Percentiles rank a stretch among this genome's conserved stretches.
phyloP scores from a whole-genome alignment of 2,329 filamentous ascomycete genomes.

The Trichoderma atroviride region DNA sequence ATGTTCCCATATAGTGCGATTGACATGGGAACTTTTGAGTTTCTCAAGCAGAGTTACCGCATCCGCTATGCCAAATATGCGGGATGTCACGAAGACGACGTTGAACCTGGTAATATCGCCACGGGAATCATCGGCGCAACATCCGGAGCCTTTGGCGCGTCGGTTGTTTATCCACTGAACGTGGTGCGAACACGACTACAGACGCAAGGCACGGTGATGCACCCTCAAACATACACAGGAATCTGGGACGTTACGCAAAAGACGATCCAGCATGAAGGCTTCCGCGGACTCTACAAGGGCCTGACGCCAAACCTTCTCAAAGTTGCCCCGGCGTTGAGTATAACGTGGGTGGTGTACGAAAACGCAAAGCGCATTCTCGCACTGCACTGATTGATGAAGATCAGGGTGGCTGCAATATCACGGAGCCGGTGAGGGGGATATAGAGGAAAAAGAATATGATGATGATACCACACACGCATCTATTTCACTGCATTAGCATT shows the following conservation, averaged over 20 bases:
- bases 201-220: conserved; percentile 90
- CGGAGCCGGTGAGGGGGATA: not conserved
- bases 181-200: conserved; percentile 89
- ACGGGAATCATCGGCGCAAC: conserved; percentile 89
- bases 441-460: conserved; percentile 22
- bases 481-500: conserved; percentile 25
- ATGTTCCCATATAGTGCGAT: conserved; percentile 99
- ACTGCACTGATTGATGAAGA: conserved; percentile 43
- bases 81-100: conserved; percentile 80
- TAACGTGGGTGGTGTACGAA: conserved; percentile 92
- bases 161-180: conserved; percentile 94
- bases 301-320: conserved; percentile 94
- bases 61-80: conserved; percentile 68
- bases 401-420: not conserved
- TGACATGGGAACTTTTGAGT: conserved; percentile 93
- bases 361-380: conserved; percentile 76
- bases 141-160: conserved; percentile 88
- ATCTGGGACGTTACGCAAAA: conserved; percentile 86
- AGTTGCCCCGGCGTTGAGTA: conserved; percentile 92
- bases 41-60: conserved; percentile 77
- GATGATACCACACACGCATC: conserved; percentile 27
- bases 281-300: conserved; percentile 89
- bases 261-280: conserved; percentile 81
- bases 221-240: conserved; percentile 86
- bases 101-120: conserved; percentile 76